These are phyloP conservation scores for Citrus hindsii DNA, from an alignment of 345 rosid species.

Conservation along the genomic window DNA sequence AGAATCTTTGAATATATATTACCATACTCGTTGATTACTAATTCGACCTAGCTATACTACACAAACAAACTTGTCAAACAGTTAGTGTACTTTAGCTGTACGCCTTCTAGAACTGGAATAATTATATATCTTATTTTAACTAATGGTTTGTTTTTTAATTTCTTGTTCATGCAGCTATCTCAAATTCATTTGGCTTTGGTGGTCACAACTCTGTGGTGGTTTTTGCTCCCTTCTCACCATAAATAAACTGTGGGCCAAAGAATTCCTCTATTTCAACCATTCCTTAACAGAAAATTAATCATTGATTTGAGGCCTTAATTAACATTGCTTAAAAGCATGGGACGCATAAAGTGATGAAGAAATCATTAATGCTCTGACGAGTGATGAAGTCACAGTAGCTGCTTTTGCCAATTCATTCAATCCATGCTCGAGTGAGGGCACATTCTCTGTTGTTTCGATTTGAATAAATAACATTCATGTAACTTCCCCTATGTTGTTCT, in stretches of 20 bases:
- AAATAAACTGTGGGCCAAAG: background rate
- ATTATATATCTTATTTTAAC: background rate
- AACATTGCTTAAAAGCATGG: background rate
- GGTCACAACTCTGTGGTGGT: conserved; percentile 71
- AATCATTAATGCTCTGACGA: background rate
- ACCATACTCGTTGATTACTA: too few relatives aligned
- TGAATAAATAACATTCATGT: background rate
- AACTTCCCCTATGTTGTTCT: background rate
- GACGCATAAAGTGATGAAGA: background rate
- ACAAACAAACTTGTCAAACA: background rate
- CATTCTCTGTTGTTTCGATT: background rate
- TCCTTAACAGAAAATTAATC: background rate
- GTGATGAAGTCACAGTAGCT: background rate
- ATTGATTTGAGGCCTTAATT: background rate
- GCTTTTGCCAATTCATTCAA: background rate
- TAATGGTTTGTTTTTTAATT: background rate
- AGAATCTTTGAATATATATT: background rate
- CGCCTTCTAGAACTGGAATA: background rate
- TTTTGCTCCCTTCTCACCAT: conserved; percentile 51
- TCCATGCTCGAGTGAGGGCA: background rate
- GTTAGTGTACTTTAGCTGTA: background rate
- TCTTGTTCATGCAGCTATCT: conserved; percentile 39
- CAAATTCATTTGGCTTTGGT: conserved; percentile 64
- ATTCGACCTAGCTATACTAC: background rate
- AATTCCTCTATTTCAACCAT: background rate